Conservation (phyloP, 257 asterid genomes). For the Penstemon newberryi region DNA sequence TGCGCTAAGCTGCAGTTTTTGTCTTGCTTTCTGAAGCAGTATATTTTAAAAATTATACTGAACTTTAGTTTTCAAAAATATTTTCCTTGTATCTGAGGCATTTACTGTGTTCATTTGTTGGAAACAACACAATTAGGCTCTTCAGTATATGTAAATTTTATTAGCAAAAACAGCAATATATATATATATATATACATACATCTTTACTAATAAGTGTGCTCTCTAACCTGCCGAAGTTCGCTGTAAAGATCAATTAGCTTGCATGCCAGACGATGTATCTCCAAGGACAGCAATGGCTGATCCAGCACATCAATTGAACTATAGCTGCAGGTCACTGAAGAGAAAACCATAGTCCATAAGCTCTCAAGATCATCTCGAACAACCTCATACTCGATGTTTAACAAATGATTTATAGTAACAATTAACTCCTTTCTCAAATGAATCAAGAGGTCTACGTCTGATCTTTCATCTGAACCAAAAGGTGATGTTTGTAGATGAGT, state of each 20-base stretch:
- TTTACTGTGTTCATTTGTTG: conserved; percentile 9
- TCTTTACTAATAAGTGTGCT: conserved; percentile 13
- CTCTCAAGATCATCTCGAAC: conserved; percentile 77
- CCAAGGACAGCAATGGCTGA: conserved; percentile 46
- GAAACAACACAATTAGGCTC: conserved; percentile 3
- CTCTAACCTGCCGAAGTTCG: conserved; percentile 95
- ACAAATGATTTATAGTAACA: conserved; percentile 49
- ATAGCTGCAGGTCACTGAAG: conserved; percentile 53
- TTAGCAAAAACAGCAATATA: conserved; percentile 3
- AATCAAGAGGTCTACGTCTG: conserved; percentile 43
- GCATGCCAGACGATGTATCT: conserved; percentile 64
- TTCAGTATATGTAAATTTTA: conserved; percentile 2
- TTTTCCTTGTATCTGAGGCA: background rate
- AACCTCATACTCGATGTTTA: conserved; percentile 78
- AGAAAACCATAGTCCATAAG: conserved; percentile 64
- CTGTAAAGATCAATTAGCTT: conserved; percentile 72
- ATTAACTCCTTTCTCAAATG: conserved; percentile 64
- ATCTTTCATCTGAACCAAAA: conserved; percentile 38
- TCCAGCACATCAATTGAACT: conserved; percentile 43
- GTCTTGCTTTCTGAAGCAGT: conserved; percentile 6
- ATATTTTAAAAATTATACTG: conserved; percentile 10
- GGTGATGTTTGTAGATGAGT: conserved; percentile 34
- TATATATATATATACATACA: conserved; percentile 6
- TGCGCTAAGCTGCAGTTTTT: conserved; percentile 8
- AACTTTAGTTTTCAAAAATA: background rate